Percentiles rank a stretch among this genome's conserved stretches.
Conservation (phyloP, 140 eudicot genomes). For the Oenanthe javanica region DNA sequence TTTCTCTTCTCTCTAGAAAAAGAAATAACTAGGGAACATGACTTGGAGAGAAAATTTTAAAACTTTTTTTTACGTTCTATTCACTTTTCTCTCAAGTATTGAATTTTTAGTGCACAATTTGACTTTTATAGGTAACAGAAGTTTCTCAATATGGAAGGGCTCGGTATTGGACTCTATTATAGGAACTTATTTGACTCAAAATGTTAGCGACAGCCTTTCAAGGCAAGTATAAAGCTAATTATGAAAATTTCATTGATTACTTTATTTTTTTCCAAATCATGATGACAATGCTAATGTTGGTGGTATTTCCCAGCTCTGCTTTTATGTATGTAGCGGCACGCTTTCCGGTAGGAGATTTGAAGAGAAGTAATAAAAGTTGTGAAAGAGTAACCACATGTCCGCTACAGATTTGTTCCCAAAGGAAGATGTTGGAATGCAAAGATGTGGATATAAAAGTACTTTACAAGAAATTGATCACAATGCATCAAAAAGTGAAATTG, state of each 20-base stretch:
- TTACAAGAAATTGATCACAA: background rate
- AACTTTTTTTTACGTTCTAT: too few relatives aligned
- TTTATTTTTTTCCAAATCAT: background rate
- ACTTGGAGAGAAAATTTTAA: too few relatives aligned
- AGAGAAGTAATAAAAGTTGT: background rate
- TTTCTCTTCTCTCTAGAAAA: too few relatives aligned
- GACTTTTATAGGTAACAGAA: conserved; percentile 24
- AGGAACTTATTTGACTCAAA: conserved; percentile 30
- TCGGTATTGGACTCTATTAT: conserved; percentile 32
- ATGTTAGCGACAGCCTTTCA: conserved; percentile 21
- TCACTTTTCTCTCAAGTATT: too few relatives aligned
- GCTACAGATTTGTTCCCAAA: too few relatives aligned
- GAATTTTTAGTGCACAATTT: too few relatives aligned
- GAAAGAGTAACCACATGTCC: background rate
- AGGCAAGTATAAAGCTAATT: conserved; percentile 19
- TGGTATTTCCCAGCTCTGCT: conserved; percentile 21
- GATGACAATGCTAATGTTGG: background rate
- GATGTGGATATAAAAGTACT: too few relatives aligned
- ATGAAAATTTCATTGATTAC: background rate
- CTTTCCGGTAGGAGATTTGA: conserved; percentile 12
- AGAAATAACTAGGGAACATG: too few relatives aligned
- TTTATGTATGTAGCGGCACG: conserved; percentile 38
- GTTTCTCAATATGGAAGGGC: conserved; percentile 34
- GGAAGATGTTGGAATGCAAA: too few relatives aligned
- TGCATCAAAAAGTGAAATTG: background rate